Evolutionary conservation across 331 rosid genomes (phyloP).

Genomic region (Ulmus americana): DNA sequence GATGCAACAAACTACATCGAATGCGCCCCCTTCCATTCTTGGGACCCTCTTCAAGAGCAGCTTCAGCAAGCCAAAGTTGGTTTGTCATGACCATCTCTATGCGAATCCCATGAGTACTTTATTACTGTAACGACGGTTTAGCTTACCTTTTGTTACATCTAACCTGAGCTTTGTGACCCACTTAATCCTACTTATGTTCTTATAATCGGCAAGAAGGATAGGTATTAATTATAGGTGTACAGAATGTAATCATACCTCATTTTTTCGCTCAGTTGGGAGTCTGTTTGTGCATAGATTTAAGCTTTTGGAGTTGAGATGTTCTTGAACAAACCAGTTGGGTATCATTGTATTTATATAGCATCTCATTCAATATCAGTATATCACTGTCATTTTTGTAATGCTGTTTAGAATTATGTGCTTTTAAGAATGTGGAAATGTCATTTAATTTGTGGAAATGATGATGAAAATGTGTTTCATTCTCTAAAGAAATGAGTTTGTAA

Average conservation of each 20-base stretch:
- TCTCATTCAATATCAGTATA: no score
- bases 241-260: not conserved
- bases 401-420: no score
- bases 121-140: constrained; percentile 39
- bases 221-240: not conserved
- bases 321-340: not conserved
- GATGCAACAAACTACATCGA: constrained; percentile 52
- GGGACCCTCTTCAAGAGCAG: constrained; percentile 48
- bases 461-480: no score
- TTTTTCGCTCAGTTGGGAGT: not conserved
- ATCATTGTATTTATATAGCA: no score
- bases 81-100: constrained; percentile 58
- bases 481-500: no score
- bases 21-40: constrained; percentile 44
- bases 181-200: not conserved
- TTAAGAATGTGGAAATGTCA: no score
- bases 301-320: not conserved
- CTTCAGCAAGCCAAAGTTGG: constrained; percentile 31
- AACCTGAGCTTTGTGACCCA: not conserved
- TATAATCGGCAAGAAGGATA: not conserved
- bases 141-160: not conserved
- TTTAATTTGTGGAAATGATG: no score
- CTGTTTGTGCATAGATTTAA: constrained; percentile 1
- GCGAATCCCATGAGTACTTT: constrained; percentile 75
- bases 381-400: no score